Percentiles rank a stretch among this genome's conserved stretches.
Evolutionary conservation across 2,329 filamentous ascomycete genomes (phyloP).

Genomic region (Alternaria arbusti): DNA sequence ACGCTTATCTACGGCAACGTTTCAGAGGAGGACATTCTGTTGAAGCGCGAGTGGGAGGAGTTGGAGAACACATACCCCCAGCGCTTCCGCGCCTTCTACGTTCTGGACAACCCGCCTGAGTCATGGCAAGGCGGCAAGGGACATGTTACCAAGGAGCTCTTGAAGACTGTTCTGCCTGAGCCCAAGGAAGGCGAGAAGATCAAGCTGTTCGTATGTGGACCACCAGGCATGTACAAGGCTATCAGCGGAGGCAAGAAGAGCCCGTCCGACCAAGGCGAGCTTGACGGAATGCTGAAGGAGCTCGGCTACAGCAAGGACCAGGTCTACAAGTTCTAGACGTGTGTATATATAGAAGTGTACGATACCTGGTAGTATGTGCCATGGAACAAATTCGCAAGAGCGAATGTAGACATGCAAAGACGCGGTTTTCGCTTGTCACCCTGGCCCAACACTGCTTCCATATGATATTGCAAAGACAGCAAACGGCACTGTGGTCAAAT

Average conservation of each 20-base stretch:
- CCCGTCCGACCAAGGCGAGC: constrained; percentile 92
- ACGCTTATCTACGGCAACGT: constrained; percentile 95
- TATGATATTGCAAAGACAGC: not conserved
- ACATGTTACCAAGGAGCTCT: constrained; percentile 84
- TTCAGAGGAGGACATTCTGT: constrained; percentile 84
- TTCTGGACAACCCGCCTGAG: constrained; percentile 83
- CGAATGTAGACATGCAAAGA: not conserved
- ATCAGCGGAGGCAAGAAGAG: constrained; percentile 89
- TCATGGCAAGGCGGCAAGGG: constrained; percentile 79
- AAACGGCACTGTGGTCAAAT: not conserved
- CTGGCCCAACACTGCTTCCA: not conserved
- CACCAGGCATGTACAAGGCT: constrained; percentile 90
- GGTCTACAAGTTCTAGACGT: constrained; percentile 75
- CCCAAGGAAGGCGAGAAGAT: constrained; percentile 84
- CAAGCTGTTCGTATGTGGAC: constrained; percentile 96
- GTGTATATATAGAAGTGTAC: constrained; percentile 20
- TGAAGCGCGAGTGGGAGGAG: constrained; percentile 82
- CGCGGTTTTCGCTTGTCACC: not conserved
- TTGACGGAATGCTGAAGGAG: constrained; percentile 80
- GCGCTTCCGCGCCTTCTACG: constrained; percentile 94
- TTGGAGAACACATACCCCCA: constrained; percentile 96
- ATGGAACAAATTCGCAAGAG: constrained; percentile 3
- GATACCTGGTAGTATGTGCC: constrained; percentile 21
- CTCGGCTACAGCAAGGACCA: constrained; percentile 86
- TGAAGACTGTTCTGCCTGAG: constrained; percentile 94